These are phyloP conservation scores for Oehlia diaphana DNA, from an alignment of 192 early-diverging fungal species.

Conservation along the genomic window DNA sequence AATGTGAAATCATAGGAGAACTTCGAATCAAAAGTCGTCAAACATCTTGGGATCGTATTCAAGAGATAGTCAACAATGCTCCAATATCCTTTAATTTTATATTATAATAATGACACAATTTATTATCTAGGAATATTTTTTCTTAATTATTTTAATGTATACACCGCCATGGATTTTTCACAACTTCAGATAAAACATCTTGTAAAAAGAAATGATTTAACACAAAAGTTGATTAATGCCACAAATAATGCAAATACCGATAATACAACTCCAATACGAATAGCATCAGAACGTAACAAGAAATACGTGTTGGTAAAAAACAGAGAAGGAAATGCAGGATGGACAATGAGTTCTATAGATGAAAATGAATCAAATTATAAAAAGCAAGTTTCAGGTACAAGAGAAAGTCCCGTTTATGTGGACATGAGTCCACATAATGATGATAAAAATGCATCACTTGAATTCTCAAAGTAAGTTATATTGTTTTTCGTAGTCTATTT, in stretches of 20 bases:
- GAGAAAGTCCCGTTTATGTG: conserved; percentile 34
- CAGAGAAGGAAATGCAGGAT: conserved; percentile 67
- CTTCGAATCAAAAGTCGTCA: conserved; percentile 79
- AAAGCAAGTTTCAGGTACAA: conserved; percentile 23
- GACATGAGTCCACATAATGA: conserved; percentile 33
- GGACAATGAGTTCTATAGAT: conserved; percentile 55
- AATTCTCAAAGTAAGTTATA: background rate
- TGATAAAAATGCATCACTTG: conserved; percentile 33
- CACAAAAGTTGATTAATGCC: conserved; percentile 62
- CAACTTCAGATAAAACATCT: conserved; percentile 85
- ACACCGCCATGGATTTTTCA: conserved; percentile 85
- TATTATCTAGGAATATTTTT: background rate
- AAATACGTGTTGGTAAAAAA: conserved; percentile 89
- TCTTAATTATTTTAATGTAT: conserved; percentile 15
- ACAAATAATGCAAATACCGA: conserved; percentile 42
- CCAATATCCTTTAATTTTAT: conserved; percentile 25
- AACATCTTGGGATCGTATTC: conserved; percentile 70
- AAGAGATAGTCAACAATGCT: conserved; percentile 68
- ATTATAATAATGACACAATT: background rate
- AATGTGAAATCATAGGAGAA: conserved; percentile 93
- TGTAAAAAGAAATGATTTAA: conserved; percentile 81
- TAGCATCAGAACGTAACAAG: conserved; percentile 79
- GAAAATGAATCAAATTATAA: conserved; percentile 20
- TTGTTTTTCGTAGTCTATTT: background rate
- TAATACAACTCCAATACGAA: conserved; percentile 50